Base-by-base conservation (phyloP, 2,329 filamentous ascomycete species). In the Cytospora piceicola region DNA sequence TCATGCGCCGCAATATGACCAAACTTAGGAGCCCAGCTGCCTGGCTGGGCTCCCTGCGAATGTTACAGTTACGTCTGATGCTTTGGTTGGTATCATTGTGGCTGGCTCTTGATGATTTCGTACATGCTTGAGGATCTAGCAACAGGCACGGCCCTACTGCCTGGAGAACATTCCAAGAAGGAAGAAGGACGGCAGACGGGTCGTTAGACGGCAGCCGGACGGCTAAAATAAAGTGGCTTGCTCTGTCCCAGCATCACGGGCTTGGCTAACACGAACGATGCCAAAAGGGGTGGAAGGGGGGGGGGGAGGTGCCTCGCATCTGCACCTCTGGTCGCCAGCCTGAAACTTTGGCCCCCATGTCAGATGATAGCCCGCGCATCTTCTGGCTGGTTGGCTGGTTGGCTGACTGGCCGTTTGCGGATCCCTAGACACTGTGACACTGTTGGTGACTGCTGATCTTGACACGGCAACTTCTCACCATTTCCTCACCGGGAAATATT, bases 291-390 rank as follows among this genome's bases (percentile, higher is more conserved):
- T 49, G 42, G n/a, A n/a, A n/a, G 17, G 4, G 39, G 39, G 1
- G 6, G 17, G 39, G 39, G 15, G 17, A 24, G 46, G 9, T 22
- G 46, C 46, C 11, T 49, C 46, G n/a, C 20, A 5, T 39, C 36
- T 39, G 36, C 29, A 24, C 60, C 20, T 27, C 17, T 63, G 53
- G 60, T 57, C 60, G 53, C 60, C 42, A 63, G 56, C 61, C 51
- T 63, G 61, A 63, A 63, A 63, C 61, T 46, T 52, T 39, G 42
- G 39, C 61, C 61, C 46, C 39, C 53, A 24, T 46, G 36, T 30
- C 61, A 57, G 61, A 57, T 54, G 60, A 27, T 39, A 34, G 39
- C 15, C 39, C n/a, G 34, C 30, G 4, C 15, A n/a, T 14, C 30
- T 63, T 22, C 29, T 36, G 53, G 39, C 29, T 51, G 39, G 27